These are phyloP conservation scores for Eimeria praecox DNA, from an alignment of 169 alveolate species.

Conservation along the genomic window DNA sequence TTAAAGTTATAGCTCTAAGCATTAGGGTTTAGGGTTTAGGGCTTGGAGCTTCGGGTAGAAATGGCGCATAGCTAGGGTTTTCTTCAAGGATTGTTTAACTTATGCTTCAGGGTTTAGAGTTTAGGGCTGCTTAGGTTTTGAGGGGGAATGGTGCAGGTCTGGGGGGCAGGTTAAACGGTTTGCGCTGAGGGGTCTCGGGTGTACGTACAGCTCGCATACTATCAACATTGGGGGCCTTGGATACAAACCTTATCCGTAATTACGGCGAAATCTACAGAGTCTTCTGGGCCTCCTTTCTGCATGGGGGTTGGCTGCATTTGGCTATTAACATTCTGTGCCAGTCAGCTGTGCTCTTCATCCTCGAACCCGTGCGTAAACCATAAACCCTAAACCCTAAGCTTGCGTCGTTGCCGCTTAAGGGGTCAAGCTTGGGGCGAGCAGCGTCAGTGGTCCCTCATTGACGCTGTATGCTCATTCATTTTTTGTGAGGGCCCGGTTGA, in stretches of 20 bases:
- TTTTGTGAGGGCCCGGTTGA: not conserved
- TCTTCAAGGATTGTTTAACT: too few species aligned
- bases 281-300: constrained; percentile 92
- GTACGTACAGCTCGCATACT: constrained; percentile 44
- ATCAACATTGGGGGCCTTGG: constrained; percentile 49
- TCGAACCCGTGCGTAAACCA: constrained; percentile 90
- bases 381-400: not conserved
- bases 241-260: constrained; percentile 77
- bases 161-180: not conserved
- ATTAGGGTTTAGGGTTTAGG: not conserved
- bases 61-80: too few species aligned
- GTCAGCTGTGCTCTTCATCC: constrained; percentile 90
- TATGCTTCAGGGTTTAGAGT: too few species aligned
- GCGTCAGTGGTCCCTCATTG: not conserved
- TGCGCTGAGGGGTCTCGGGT: constrained; percentile 19
- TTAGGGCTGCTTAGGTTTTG: not conserved
- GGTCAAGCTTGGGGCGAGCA: not conserved
- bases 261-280: constrained; percentile 90
- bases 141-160: not conserved
- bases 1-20: too few species aligned
- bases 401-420: not conserved
- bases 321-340: constrained; percentile 90
- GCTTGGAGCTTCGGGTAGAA: too few species aligned
- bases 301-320: constrained; percentile 92
- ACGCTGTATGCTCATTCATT: not conserved